Evolutionary conservation across 2,329 filamentous ascomycete genomes (phyloP), one percentile per base, ranked within the genome.

Genomic region (Diplodia intermedia): DNA sequence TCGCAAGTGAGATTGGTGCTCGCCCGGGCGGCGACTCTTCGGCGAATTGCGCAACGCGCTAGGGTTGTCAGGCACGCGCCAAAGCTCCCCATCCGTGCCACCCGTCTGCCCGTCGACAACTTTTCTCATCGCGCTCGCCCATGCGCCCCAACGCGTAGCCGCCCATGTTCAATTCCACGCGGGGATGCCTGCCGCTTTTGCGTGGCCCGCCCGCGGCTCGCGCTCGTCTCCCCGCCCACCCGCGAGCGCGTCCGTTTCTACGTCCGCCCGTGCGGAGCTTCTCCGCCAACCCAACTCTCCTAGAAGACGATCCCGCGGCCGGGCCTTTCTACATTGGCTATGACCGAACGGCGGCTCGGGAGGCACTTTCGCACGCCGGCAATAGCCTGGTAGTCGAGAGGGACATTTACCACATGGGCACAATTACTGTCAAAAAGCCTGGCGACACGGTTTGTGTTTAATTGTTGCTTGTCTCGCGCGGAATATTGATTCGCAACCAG

Each of bases 1-100:
- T 62, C 57, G 57, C 26, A 50, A 62, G 57, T 62, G 57, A 61
- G 57, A 61, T 61, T 49, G 56, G 38, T 20, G 31, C 43, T 29
- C 18, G 8, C 4, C n/a, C 53, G n/a, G 18, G 29, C 53, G 56
- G 56, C 23, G 14, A 3, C 12, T 61, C 57, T 49, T 62, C 57
- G 57, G 57, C 15, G 2, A 20, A 47, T 57, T 47, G 43, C 43
- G 43, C 43, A 20, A 47, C 18, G 36, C 36, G 36, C 36, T 26
- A 26, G 26, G 26, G 26, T 14, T 38, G 36, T 9, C 18, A 47
- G 20, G 8, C 12, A 20, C 20, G 18, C 11, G 54, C 38, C 56
- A 26, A 23, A 43, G 56, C 56, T 47, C 43, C 12, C 36, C 36
- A 38, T 12, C 36, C 11, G 36, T 38, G 36, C 36, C 33, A 40